Conservation (phyloP, 805 yeast species). For the Yamadazyma tumulicola region DNA sequence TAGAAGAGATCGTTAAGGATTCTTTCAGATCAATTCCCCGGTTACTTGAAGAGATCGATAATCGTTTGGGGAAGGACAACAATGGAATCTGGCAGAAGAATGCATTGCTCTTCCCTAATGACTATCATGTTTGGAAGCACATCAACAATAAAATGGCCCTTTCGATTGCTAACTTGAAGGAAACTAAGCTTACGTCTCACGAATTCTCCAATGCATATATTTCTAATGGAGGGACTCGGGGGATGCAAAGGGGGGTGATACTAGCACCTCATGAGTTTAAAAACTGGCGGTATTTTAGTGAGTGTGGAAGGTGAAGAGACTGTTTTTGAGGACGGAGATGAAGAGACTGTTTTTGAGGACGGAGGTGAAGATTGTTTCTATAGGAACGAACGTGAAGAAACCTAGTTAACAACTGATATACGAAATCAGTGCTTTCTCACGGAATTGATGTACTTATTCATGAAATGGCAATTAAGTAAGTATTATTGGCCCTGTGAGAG, state of each 20-base stretch:
- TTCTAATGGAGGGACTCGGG: slow-evolving; percentile 45
- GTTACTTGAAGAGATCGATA: slow-evolving; percentile 50
- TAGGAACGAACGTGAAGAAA: too few relatives aligned
- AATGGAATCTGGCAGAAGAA: slow-evolving; percentile 57
- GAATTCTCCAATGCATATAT: slow-evolving; percentile 53
- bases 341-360: too few relatives aligned
- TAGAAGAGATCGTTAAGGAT: slow-evolving; percentile 49
- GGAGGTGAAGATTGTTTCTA: too few relatives aligned
- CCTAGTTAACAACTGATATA: too few relatives aligned
- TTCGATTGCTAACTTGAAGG: slow-evolving; percentile 51
- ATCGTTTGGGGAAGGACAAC: slow-evolving; percentile 26
- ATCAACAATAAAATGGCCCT: slow-evolving; percentile 55
- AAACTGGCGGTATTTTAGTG: too few relatives aligned
- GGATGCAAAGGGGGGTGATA: slow-evolving; percentile 66
- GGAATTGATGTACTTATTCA: too few relatives aligned
- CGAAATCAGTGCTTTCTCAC: too few relatives aligned
- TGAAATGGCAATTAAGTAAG: too few relatives aligned
- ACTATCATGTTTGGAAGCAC: slow-evolving; percentile 65
- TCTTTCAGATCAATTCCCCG: slow-evolving; percentile 53
- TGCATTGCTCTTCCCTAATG: slow-evolving; percentile 73
- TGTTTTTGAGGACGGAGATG: too few relatives aligned
- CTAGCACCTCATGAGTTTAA: slow-evolving; percentile 50
- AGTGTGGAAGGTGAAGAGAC: too few relatives aligned
- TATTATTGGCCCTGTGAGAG: too few relatives aligned
- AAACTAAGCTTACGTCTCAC: slow-evolving; percentile 46